Evolutionary conservation across 805 yeast species (phyloP), one percentile per base, ranked within the genome.

Genomic region (Sugiyamaella qingdaonensis): DNA sequence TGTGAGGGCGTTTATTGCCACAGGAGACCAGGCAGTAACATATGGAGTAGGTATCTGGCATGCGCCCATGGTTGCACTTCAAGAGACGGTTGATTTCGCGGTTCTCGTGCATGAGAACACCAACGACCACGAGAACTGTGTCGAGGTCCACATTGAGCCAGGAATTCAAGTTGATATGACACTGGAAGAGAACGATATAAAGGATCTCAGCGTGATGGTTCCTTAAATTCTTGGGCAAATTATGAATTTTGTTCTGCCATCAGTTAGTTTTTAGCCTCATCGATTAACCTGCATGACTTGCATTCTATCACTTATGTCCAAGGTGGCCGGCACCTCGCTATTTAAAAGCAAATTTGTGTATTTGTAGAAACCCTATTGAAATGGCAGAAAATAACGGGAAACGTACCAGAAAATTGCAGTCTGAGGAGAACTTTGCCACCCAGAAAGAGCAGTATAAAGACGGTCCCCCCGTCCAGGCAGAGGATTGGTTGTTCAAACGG

Each of bases 21-120:
- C 71, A 52, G 96, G 96, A 0, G 84, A 87, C 65, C 96, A 90
- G 64, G 87, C 96, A 0, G 89, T 91, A 2, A 91, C 97, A 0
- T 90, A 90, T 66, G 95, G 90, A 0, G 80, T 78, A 7, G 88
- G 86, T 0, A 80, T 85, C 3, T 91, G 98, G 98, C 98, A 91
- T 66, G 96, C 97, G 0, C 97, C 98, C 2, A 91, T 91, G 98
- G 85, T 92, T 19, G 92, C 88, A 1, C 67, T 89, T 9, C 85
- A 83, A 33, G 81, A 78, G 24, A 71, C 73, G 3, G 70, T 84
- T 11, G 96, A 92, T 64, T 92, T 91, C 70, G 91, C 88, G 2
- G 97, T 92, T n/a, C 71, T 90, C 50, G 84, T 88, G 32, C 86
- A 86, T 64, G 97, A 91, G 62, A 88, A 87, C 58, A 92, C 88